Evolutionary conservation across 441 rosid genomes (phyloP), one percentile per base, ranked within the genome.

Genomic region (Pelargonium citronellum): DNA sequence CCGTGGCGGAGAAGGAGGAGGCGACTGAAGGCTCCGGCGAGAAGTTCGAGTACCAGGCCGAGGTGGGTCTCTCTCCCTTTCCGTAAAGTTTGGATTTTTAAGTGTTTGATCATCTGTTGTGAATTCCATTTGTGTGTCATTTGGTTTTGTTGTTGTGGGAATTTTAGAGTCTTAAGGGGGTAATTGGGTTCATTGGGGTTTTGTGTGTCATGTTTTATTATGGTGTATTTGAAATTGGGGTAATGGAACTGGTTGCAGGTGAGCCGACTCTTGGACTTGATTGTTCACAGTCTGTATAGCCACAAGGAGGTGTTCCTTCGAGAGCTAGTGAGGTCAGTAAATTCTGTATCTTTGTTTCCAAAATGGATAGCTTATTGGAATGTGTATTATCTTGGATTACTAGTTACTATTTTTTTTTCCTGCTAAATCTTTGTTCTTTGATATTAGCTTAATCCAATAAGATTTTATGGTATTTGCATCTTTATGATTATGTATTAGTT

Each of bases 21-120:
- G 2, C 91, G 11, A 70, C 87, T 0, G 97, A 87, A 73, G 70
- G 83, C 39, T 79, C 96, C 2, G 94, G 90, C 64, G 99, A 94
- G 90, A 90, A 87, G 81, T 94, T 80, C 55, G 96, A 94, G 86
- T 94, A 91, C 77, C 99, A 94, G 82, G 99, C 99, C 9, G 99
- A 94, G 96, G 99, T 94, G 80, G 74, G 87, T 64, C 46, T 71
- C n/a, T n/a, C n/a, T n/a, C n/a, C n/a, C n/a, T n/a, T n/a, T n/a
- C n/a, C 64, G 74, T 64, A 5, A 39, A 57, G 13, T 70, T 77
- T 71, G 20, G 20, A 16, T 0, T 49, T 74, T 71, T 76, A 47
- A n/a, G 7, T 53, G n/a, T n/a, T n/a, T n/a, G n/a, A n/a, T n/a
- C n/a, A n/a, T n/a, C n/a, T n/a, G n/a, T n/a, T n/a, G n/a, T n/a